Base-by-base conservation (phyloP, 768 basidiomycete species). In the Boletus edulis region DNA sequence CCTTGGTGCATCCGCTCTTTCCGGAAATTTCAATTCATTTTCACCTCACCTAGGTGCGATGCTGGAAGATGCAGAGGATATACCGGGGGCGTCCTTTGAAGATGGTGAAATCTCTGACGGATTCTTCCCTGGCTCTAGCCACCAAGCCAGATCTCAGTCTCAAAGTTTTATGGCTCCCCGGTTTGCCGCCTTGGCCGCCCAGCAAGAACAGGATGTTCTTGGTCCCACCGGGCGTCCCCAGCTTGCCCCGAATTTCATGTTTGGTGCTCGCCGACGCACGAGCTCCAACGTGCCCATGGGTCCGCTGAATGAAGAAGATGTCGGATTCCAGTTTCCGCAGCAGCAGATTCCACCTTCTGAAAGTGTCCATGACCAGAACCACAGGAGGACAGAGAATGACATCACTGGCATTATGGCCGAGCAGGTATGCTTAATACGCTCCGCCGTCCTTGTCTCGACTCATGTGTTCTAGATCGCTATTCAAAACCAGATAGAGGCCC, bases 381-480 rank as follows among this genome's bases (percentile, higher is more conserved):
- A 83, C 61, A 76, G 85, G 58, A 83, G 85, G 68, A 69, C 76
- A 34, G 85, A 89, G 46, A 81, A 79, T 51, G 93, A 96, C 67
- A 84, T 94, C 52, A 83, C 82, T 34, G 90, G 90, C 24, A 89
- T 95, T 53, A 94, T 98, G 92, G 93, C 93, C 7, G 94, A 98
- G 72, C 96, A 98, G 82, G 94, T 92, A 60, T 57, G 75, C 57
- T 6, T 6, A 12, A 11, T 45, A n/a, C 24, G n/a, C 53, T 49
- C 37, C 39, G 11, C 31, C 37, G 2, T 35, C 43, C 38, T 47
- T 51, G 20, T 40, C 42, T 59, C 52, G 35, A 52, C 55, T 44
- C n/a, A 45, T 60, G 47, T 51, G 38, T 37, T 55, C 41, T 65
- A 92, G 90, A 90, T 95, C 65, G 91, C 91, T 43, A 67, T 96